Base-by-base conservation (phyloP, 345 rosid species). In the Zanthoxylum bungeanum region DNA sequence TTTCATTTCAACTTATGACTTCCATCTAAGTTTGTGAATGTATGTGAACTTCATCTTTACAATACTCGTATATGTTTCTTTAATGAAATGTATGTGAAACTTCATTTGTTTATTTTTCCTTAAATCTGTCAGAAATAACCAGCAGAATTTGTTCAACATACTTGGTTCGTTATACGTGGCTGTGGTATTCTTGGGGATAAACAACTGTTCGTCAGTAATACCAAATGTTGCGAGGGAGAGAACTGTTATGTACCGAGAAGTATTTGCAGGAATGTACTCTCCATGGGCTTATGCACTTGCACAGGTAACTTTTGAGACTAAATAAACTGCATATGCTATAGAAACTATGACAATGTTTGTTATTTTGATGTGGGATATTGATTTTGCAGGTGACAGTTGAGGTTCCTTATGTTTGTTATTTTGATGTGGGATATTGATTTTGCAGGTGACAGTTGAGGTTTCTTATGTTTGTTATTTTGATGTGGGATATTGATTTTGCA, bases 211-310 rank as follows among this genome's bases (percentile, higher is more conserved):
- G 24, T 37, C 89, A 27, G 95, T 86, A 22, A 30, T 91, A 9
- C 84, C 85, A 10, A 81, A 83, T 31, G 78, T 91, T 49, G 84
- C 85, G 4, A 78, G 76, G 24, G 98, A 93, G 37, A 78, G 93
- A 19, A 81, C 74, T 9, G 98, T 89, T 11, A 75, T 88, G 85
- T 89, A 91, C 72, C 82, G 97, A 0, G 95, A 93, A 78, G 85
- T 85, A 75, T 91, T 87, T 77, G 95, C 95, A 0, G 97, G 95
- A 52, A 93, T 86, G 97, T 89, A 91, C 84, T 86, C 97, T 42
- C 73, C 92, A 0, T 84, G 86, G 82, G 81, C 91, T n/a, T 89
- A 77, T 71, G 85, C 97, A 8, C 69, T 85, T 61, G 93, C 92
- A 36, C 97, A 88, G 84, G 94, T 84, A 21, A 44, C 1, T 12